Evolutionary conservation across 75 land plant species (phyloP).

Genomic region (Picea glauca): DNA sequence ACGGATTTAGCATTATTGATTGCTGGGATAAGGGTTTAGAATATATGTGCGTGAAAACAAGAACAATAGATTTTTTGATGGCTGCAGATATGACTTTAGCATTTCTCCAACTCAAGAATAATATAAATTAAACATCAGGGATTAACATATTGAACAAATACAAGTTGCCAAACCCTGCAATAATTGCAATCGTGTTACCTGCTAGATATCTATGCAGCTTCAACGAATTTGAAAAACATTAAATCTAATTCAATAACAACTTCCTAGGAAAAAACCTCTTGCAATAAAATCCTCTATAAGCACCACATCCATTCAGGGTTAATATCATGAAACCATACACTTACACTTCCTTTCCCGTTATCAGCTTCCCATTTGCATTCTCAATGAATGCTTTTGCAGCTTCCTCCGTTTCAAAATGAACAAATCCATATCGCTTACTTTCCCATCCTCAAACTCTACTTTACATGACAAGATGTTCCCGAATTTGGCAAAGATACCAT

Average conservation of each 20-base stretch:
- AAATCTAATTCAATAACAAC: neutral
- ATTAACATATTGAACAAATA: neutral
- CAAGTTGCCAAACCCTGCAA: neutral
- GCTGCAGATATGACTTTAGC: too few species aligned
- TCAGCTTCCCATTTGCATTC: slow-evolving; percentile 29
- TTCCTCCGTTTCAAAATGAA: slow-evolving; percentile 66
- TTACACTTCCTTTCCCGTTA: slow-evolving; percentile 56
- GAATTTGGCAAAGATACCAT: slow-evolving; percentile 38
- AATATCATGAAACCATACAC: slow-evolving; percentile 3
- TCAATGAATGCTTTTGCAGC: slow-evolving; percentile 56
- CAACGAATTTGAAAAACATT: too few species aligned
- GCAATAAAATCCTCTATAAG: too few species aligned
- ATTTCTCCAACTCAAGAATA: too few species aligned
- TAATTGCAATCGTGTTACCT: neutral
- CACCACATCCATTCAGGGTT: neutral
- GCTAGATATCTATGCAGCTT: neutral
- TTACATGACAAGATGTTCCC: slow-evolving; percentile 66
- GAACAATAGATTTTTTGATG: too few species aligned
- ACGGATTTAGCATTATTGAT: neutral
- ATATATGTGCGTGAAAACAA: neutral
- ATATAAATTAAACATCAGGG: neutral
- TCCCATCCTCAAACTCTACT: slow-evolving; percentile 51
- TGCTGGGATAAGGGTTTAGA: neutral
- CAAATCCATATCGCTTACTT: slow-evolving; percentile 68
- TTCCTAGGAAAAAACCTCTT: neutral